phyloP scores from a whole-genome alignment of 257 asterid species.

The Lycium barbarum region DNA sequence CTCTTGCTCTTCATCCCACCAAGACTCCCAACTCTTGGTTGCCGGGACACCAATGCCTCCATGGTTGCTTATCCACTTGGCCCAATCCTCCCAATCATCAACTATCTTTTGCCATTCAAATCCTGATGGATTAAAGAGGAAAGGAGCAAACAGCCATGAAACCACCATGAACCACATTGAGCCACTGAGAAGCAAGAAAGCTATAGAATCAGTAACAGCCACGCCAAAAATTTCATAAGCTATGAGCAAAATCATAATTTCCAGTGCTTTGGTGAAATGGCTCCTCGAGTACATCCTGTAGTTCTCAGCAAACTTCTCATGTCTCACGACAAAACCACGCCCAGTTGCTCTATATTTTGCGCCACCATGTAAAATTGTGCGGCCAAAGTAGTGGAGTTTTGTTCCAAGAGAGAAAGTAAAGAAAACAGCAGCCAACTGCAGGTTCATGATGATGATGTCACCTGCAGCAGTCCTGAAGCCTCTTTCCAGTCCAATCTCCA shows the following conservation, averaged over 20 bases:
- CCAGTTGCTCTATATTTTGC: constrained; percentile 98
- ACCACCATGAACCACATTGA: constrained; percentile 90
- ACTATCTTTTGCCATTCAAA: constrained; percentile 99
- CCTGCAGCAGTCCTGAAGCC: constrained; percentile 90
- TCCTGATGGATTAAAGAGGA: constrained; percentile 91
- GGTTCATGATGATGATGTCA: constrained; percentile 88
- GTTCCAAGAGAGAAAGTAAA: constrained; percentile 96
- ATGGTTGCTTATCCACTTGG: constrained; percentile 74
- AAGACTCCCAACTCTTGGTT: constrained; percentile 95
- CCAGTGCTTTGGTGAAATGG: constrained; percentile 90
- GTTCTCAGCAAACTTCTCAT: constrained; percentile 89
- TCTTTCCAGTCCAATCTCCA: constrained; percentile 96
- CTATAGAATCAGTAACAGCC: constrained; percentile 42
- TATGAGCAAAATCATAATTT: constrained; percentile 73
- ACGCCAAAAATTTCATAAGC: constrained; percentile 60
- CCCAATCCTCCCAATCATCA: constrained; percentile 94
- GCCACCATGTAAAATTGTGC: constrained; percentile 92
- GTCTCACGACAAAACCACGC: constrained; percentile 94
- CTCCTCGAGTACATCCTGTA: constrained; percentile 96
- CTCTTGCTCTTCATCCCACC: constrained; percentile 98
- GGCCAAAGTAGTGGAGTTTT: constrained; percentile 91
- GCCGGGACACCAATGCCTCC: constrained; percentile 97
- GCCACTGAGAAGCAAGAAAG: constrained; percentile 50
- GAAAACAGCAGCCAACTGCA: constrained; percentile 89
- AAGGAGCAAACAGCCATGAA: constrained; percentile 94